Percentiles rank a stretch among this genome's conserved stretches.
Evolutionary conservation across 2,329 filamentous ascomycete genomes (phyloP).

Genomic region (Pseudopyricularia javanii): DNA sequence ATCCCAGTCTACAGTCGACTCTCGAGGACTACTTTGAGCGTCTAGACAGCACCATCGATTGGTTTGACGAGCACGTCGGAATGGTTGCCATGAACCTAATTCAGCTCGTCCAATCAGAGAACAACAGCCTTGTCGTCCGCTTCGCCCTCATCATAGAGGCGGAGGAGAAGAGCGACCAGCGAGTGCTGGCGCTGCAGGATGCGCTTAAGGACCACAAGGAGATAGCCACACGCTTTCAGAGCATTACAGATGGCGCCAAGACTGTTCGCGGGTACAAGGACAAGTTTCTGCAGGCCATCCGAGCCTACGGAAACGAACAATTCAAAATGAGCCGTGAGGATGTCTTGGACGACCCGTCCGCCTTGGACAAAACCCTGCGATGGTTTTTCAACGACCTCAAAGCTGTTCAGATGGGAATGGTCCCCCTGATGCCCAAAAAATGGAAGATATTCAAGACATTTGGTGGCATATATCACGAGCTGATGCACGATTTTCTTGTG

Average conservation of each 20-base stretch:
- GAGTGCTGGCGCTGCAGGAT: slow-evolving; percentile 82
- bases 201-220: slow-evolving; percentile 94
- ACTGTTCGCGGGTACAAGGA: slow-evolving; percentile 92
- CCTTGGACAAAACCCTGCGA: slow-evolving; percentile 74
- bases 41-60: slow-evolving; percentile 77
- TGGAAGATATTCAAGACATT: slow-evolving; percentile 94
- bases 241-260: slow-evolving; percentile 86
- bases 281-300: slow-evolving; percentile 77
- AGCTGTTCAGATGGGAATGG: slow-evolving; percentile 87
- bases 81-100: slow-evolving; percentile 84
- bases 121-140: slow-evolving; percentile 79
- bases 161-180: slow-evolving; percentile 92
- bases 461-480: slow-evolving; percentile 76
- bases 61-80: slow-evolving; percentile 93
- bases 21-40: slow-evolving; percentile 81
- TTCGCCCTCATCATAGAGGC: slow-evolving; percentile 87
- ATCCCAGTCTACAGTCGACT: slow-evolving; percentile 64
- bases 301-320: slow-evolving; percentile 58
- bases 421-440: slow-evolving; percentile 81
- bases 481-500: slow-evolving; percentile 92
- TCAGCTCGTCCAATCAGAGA: slow-evolving; percentile 72
- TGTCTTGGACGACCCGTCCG: slow-evolving; percentile 73
- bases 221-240: slow-evolving; percentile 84
- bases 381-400: slow-evolving; percentile 99
- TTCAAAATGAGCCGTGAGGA: slow-evolving; percentile 60